These are phyloP conservation scores for Naumovozyma dairenensis DNA, from an alignment of 805 yeast species.

Conservation along the genomic window DNA sequence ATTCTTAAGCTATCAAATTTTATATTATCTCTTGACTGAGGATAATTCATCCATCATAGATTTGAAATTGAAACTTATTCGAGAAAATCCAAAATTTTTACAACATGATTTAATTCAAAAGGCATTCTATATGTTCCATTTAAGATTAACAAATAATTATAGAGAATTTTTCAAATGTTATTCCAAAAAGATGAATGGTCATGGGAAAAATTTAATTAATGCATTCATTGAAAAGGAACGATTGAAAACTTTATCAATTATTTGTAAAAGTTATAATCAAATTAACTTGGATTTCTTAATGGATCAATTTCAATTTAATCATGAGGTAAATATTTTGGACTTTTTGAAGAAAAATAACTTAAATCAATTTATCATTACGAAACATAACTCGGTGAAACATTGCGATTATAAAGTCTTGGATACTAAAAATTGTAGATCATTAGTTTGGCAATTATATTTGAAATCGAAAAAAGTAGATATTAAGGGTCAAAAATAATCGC, in stretches of 20 bases:
- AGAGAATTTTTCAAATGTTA: slow-evolving; percentile 37
- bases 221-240: slow-evolving; percentile 51
- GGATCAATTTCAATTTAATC: slow-evolving; percentile 34
- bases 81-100: slow-evolving; percentile 10
- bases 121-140: slow-evolving; percentile 26
- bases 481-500: slow-evolving; percentile 58
- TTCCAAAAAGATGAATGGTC: slow-evolving; percentile 32
- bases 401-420: slow-evolving; percentile 29
- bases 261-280: slow-evolving; percentile 48
- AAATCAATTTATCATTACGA: slow-evolving; percentile 25
- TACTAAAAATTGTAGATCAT: slow-evolving; percentile 27
- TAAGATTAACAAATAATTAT: slow-evolving; percentile 38
- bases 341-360: slow-evolving; percentile 39
- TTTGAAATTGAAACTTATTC: slow-evolving; percentile 15
- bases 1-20: slow-evolving; percentile 60
- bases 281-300: slow-evolving; percentile 32
- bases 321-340: slow-evolving; percentile 29
- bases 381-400: no score
- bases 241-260: slow-evolving; percentile 42
- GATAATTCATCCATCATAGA: slow-evolving; percentile 33
- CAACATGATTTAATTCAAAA: slow-evolving; percentile 14
- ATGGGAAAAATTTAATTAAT: slow-evolving; percentile 39
- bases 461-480: slow-evolving; percentile 61
- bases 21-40: slow-evolving; percentile 66
- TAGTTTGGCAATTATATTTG: slow-evolving; percentile 31